These are phyloP conservation scores for Pharnaceum exiguum DNA, from an alignment of 148 eudicot species.

Conservation along the genomic window DNA sequence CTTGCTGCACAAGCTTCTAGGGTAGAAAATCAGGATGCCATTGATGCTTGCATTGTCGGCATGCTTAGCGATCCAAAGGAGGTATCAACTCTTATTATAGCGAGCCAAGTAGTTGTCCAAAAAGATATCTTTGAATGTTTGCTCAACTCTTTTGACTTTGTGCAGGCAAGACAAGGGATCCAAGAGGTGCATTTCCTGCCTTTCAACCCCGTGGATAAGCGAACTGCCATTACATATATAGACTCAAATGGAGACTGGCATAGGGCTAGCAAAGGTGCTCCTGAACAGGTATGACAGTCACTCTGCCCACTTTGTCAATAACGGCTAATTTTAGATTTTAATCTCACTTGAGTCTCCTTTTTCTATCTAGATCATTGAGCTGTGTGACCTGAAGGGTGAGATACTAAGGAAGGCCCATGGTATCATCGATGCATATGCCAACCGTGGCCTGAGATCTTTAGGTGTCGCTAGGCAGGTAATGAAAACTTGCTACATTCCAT, in stretches of 20 bases:
- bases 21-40: slow-evolving; percentile 78
- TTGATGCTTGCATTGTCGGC: slow-evolving; percentile 67
- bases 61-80: slow-evolving; percentile 70
- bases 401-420: slow-evolving; percentile 45
- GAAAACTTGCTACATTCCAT: background rate
- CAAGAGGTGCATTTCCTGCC: slow-evolving; percentile 74
- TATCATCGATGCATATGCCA: slow-evolving; percentile 65
- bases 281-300: slow-evolving; percentile 50
- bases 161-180: slow-evolving; percentile 72
- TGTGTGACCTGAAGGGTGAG: slow-evolving; percentile 68
- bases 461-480: slow-evolving; percentile 72
- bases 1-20: slow-evolving; percentile 74
- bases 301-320: background rate
- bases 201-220: slow-evolving; percentile 78
- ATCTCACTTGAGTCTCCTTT: background rate
- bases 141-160: slow-evolving; percentile 1
- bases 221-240: slow-evolving; percentile 71
- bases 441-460: slow-evolving; percentile 91
- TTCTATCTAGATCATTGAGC: slow-evolving; percentile 60
- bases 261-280: slow-evolving; percentile 83
- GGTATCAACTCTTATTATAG: slow-evolving; percentile 22
- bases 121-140: background rate
- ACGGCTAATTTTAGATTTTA: background rate
- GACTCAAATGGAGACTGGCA: slow-evolving; percentile 64
- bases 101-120: background rate